phyloP scores from a whole-genome alignment of 176 grass and related monocot species.

The Musa acuminata region DNA sequence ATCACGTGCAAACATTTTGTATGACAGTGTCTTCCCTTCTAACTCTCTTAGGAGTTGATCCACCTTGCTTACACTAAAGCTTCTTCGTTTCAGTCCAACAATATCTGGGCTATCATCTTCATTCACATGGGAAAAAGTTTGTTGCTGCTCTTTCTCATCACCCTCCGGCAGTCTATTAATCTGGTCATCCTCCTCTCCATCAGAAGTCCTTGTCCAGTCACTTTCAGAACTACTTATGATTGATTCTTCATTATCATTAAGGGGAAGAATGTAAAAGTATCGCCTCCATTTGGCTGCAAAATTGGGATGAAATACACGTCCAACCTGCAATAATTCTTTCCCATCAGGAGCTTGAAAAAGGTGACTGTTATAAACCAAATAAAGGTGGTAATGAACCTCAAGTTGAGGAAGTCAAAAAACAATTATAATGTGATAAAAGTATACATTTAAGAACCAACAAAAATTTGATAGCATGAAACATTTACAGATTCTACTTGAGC shows the following conservation, averaged over 20 bases:
- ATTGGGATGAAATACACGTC: constrained; percentile 87
- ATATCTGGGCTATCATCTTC: constrained; percentile 8
- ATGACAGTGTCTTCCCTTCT: constrained; percentile 67
- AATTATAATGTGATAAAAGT: no score
- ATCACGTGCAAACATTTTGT: constrained; percentile 89
- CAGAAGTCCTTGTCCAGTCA: constrained; percentile 2
- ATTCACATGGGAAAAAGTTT: constrained; percentile 15
- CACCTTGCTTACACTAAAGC: constrained; percentile 66
- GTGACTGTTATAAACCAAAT: neutral
- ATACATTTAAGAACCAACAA: no score
- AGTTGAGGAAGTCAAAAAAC: no score
- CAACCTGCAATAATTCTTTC: constrained; percentile 38
- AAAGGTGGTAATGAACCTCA: neutral
- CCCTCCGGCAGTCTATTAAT: neutral
- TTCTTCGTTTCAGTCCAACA: constrained; percentile 28
- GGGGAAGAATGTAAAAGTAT: constrained; percentile 89
- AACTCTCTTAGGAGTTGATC: constrained; percentile 59
- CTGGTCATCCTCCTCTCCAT: neutral
- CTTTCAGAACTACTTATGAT: constrained; percentile 3
- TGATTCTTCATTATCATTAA: constrained; percentile 38
- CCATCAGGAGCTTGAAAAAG: neutral
- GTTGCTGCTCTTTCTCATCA: constrained; percentile 20
- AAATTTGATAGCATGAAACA: no score
- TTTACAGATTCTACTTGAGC: no score
- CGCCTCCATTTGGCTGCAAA: constrained; percentile 90